These are phyloP conservation scores for Polychytrium aggregatum DNA, from an alignment of 192 early-diverging fungal genomes.

Conservation along the genomic window DNA sequence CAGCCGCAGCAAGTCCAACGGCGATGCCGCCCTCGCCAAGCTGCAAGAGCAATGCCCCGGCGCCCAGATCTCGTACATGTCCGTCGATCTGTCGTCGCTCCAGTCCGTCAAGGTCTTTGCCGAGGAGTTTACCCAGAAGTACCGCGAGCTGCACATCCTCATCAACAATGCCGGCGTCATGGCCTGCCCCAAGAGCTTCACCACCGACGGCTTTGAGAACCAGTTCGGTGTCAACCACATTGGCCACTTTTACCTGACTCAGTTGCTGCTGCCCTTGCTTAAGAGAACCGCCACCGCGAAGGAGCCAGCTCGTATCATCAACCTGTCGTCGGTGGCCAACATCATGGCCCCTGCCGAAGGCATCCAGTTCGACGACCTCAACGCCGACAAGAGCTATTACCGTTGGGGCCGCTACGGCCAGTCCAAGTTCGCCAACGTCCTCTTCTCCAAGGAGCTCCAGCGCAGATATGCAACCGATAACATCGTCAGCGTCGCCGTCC, in stretches of 20 bases:
- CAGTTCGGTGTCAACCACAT: constrained; percentile 34
- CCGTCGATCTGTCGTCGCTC: constrained; percentile 12
- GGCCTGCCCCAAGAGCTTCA: constrained; percentile 14
- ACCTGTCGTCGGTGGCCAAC: constrained; percentile 18
- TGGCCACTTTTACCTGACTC: constrained; percentile 25
- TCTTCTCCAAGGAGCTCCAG: constrained; percentile 33
- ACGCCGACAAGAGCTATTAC: constrained; percentile 14
- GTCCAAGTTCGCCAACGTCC: constrained; percentile 38
- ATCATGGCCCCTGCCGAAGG: constrained; percentile 9
- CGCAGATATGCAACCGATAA: constrained; percentile 12
- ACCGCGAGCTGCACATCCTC: constrained; percentile 11
- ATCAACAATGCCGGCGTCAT: constrained; percentile 25
- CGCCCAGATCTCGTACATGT: constrained; percentile 2
- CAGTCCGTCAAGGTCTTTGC: constrained; percentile 10
- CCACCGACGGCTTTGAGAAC: constrained; percentile 36
- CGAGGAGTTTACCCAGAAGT: constrained; percentile 3
- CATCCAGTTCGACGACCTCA: constrained; percentile 30
- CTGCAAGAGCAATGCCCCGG: constrained; percentile 1
- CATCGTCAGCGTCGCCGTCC: constrained; percentile 14
- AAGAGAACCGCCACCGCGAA: constrained; percentile 18
- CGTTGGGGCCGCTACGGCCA: constrained; percentile 22
- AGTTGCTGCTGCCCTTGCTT: constrained; percentile 20
- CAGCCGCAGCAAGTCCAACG: constrained; percentile 9
- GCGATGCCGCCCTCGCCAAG: constrained; percentile 3
- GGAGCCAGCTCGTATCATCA: constrained; percentile 38